Evolutionary conservation across 352 stramenopile species (phyloP).

Genomic region (Phytophthora megakarya): DNA sequence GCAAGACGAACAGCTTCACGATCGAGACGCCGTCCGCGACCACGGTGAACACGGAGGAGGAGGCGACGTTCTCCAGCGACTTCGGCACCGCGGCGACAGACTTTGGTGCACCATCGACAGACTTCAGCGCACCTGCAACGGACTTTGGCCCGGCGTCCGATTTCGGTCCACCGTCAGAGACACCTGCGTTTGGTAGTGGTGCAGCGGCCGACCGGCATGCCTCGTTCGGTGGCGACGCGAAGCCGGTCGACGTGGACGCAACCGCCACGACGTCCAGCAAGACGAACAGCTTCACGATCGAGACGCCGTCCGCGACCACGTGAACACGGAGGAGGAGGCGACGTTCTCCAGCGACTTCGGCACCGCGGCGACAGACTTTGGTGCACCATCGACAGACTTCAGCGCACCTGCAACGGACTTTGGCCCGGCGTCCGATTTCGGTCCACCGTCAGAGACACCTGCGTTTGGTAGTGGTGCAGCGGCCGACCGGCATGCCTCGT

Average conservation of each 20-base stretch:
- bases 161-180: conserved; percentile 7
- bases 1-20: neutral
- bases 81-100: neutral
- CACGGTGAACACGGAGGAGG: neutral
- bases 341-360: neutral
- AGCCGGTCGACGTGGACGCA: too few species aligned
- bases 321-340: neutral
- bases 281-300: neutral
- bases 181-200: neutral
- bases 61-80: neutral
- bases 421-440: conserved; percentile 1
- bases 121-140: neutral
- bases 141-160: conserved; percentile 2
- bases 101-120: neutral
- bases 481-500: neutral
- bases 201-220: neutral
- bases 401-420: neutral
- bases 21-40: neutral
- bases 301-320: neutral
- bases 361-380: conserved; percentile 2
- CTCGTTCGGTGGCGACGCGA: neutral
- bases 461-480: neutral
- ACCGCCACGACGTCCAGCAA: neutral
- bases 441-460: neutral
- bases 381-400: neutral